Evolutionary conservation across 2,329 filamentous ascomycete species (phyloP), one percentile per base, ranked within the genome.

Genomic region (Colletotrichum gigasporum): DNA sequence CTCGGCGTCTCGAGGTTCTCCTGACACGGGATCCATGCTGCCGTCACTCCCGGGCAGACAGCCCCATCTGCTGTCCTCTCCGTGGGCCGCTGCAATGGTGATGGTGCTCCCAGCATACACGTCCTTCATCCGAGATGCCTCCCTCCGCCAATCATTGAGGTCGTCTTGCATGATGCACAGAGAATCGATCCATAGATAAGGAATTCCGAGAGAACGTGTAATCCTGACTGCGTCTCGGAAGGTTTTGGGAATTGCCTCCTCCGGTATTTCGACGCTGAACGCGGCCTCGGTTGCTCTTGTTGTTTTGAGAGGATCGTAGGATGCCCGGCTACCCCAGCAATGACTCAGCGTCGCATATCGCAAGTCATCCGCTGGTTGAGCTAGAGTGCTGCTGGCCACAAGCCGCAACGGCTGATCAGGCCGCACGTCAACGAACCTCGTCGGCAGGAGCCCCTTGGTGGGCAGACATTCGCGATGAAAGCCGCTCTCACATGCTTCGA

Each of bases 151-250:
- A 4, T 62, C 52, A 2, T 16, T 35, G 6, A 12, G 20, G n/a
- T 51, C 59, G 3, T 62, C 59, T 22, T 62, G 59, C 4, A 57
- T 4, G 12, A 50, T 62, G 5, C 58, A 62, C 0, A 62, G 16
- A 0, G 58, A 62, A 8, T 62, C 52, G 8, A 62, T 62, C 52
- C 59, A 62, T 4, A 44, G 3, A 30, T 20, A 57, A 2, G 52
- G 34, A 0, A 57, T 57, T 0, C 3, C n/a, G 0, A 62, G n/a
- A 0, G 51, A 28, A 2, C 28, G 28, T 2, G 34, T 32, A 3
- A 41, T 6, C 8, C 20, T 57, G 26, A 62, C 3, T 0, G 59
- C 52, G 9, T 62, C 37, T 10, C 34, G 30, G 3, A 55, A 61
- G 4, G 58, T 61, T 10, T 14, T n/a, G 1, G 58, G 58, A 2